These are phyloP conservation scores for Lactifluus pinguis DNA, from an alignment of 768 basidiomycete genomes.

Conservation along the genomic window DNA sequence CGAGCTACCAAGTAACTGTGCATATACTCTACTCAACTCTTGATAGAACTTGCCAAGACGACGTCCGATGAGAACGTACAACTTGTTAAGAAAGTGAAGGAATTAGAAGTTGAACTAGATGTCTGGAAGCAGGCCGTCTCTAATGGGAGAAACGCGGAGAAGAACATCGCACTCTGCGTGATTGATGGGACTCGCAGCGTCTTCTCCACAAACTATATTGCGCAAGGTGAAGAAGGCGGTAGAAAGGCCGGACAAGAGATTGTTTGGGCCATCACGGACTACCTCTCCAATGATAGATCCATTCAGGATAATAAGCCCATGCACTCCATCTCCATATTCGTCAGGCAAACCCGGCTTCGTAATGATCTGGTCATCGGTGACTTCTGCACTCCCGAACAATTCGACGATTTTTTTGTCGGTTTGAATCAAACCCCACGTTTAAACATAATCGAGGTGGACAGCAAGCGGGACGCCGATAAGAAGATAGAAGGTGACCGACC, in stretches of 20 bases:
- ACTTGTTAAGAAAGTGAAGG: slow-evolving; percentile 11
- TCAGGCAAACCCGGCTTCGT: slow-evolving; percentile 7
- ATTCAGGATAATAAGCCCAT: neutral
- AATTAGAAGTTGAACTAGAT: slow-evolving; percentile 15
- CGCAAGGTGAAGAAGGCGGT: slow-evolving; percentile 8
- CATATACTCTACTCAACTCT: neutral
- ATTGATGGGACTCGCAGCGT: slow-evolving; percentile 16
- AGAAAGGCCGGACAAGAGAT: slow-evolving; percentile 15
- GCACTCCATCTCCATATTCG: slow-evolving; percentile 7
- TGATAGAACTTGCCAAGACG: slow-evolving; percentile 10
- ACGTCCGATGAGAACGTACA: slow-evolving; percentile 13
- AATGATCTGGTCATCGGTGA: slow-evolving; percentile 1
- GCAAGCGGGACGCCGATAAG: slow-evolving; percentile 8
- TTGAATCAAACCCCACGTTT: slow-evolving; percentile 9
- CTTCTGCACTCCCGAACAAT: slow-evolving; percentile 5
- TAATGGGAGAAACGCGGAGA: neutral
- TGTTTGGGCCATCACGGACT: neutral
- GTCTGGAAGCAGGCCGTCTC: slow-evolving; percentile 18
- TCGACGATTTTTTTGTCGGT: slow-evolving; percentile 12
- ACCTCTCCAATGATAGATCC: neutral
- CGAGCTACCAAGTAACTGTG: neutral
- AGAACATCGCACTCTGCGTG: slow-evolving; percentile 9
- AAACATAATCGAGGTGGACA: slow-evolving; percentile 11
- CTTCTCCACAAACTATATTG: slow-evolving; percentile 6
- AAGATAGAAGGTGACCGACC: slow-evolving; percentile 14